Percentiles rank a stretch among this genome's conserved stretches.
Conservation (phyloP, 805 yeast genomes). For the Saturnispora sanitii region DNA sequence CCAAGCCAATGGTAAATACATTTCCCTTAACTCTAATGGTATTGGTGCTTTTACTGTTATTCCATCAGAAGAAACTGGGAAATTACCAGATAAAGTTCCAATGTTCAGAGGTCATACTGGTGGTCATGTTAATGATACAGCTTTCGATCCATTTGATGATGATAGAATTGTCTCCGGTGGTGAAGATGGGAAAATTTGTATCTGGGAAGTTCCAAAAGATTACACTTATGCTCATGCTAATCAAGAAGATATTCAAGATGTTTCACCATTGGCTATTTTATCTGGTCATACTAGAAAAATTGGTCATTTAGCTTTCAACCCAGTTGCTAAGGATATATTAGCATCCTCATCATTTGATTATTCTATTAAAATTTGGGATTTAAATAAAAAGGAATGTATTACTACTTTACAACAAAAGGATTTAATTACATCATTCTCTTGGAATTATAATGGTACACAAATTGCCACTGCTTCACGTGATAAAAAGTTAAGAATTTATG, state of each 20-base stretch:
- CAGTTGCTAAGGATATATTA: slow-evolving; percentile 74
- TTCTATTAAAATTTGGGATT: slow-evolving; percentile 85
- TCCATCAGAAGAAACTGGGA: slow-evolving; percentile 79
- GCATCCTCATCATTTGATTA: slow-evolving; percentile 90
- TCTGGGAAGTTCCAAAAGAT: slow-evolving; percentile 83
- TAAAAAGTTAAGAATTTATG: slow-evolving; percentile 86
- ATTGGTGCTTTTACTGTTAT: slow-evolving; percentile 97
- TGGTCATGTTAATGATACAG: slow-evolving; percentile 91
- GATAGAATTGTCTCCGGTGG: slow-evolving; percentile 68
- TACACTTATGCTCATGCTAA: slow-evolving; percentile 58
- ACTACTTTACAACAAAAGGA: slow-evolving; percentile 79
- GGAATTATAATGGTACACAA: slow-evolving; percentile 80
- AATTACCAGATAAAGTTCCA: slow-evolving; percentile 88
- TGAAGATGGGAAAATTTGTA: slow-evolving; percentile 67
- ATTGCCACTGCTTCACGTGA: slow-evolving; percentile 89
- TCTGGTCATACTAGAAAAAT: slow-evolving; percentile 90
- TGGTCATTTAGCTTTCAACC: slow-evolving; percentile 85
- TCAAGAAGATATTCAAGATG: slow-evolving; percentile 47
- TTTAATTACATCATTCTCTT: slow-evolving; percentile 84
- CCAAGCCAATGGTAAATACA: slow-evolving; percentile 75
- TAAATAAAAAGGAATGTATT: slow-evolving; percentile 60
- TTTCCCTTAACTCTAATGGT: slow-evolving; percentile 83
- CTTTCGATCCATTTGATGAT: slow-evolving; percentile 85
- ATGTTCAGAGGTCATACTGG: slow-evolving; percentile 94
- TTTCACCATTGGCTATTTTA: slow-evolving; percentile 59